Conservation (phyloP, 2,329 filamentous ascomycete genomes). For the Hypoxylon sp. region DNA sequence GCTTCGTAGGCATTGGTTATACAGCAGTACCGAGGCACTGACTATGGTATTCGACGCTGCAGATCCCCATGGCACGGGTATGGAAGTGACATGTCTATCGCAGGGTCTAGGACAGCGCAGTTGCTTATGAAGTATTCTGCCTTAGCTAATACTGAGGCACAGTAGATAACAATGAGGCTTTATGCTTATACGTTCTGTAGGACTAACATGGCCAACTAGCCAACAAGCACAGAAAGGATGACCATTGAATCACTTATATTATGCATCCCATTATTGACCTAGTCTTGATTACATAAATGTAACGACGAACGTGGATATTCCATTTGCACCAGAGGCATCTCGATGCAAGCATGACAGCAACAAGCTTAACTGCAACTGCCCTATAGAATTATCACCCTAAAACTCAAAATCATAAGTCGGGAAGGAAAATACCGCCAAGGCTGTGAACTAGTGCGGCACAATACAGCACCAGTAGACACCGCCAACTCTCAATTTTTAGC, state of each 20-base stretch:
- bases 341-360: conserved; percentile 3
- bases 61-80: conserved; percentile 31
- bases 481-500: conserved; percentile 15
- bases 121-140: conserved; percentile 28
- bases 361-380: conserved; percentile 27
- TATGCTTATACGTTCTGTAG: not conserved
- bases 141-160: conserved; percentile 1
- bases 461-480: not conserved
- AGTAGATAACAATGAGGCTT: not conserved
- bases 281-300: conserved; percentile 3
- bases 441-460: not conserved
- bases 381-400: not conserved
- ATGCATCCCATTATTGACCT: not conserved
- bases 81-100: conserved; percentile 21
- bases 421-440: conserved; percentile 8
- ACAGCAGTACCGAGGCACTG: conserved; percentile 35
- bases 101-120: conserved; percentile 13
- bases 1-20: conserved; percentile 36
- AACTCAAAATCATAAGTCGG: conserved; percentile 1
- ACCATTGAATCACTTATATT: not conserved
- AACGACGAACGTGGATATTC: not conserved
- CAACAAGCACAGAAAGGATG: not conserved
- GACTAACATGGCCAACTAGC: conserved; percentile 2
- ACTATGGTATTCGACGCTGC: conserved; percentile 26
- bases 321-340: not conserved